Percentiles rank a stretch among this genome's conserved stretches.
Conservation (phyloP, 2,329 filamentous ascomycete species). For the Beauveria sp. region DNA sequence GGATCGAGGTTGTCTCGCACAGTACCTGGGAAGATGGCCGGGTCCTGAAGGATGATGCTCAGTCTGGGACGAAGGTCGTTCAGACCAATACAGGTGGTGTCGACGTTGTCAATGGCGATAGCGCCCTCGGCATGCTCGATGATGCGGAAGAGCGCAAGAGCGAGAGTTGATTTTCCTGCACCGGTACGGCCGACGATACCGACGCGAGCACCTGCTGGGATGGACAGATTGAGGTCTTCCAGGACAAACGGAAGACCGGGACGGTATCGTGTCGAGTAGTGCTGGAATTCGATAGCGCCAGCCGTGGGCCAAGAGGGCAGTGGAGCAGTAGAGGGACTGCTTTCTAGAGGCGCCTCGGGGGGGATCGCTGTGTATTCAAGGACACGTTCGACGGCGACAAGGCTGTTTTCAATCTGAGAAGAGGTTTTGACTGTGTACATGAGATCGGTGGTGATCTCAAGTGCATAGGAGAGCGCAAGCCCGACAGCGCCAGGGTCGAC, state of each 20-base stretch:
- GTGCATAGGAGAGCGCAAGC: conserved; percentile 82
- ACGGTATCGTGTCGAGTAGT: conserved; percentile 82
- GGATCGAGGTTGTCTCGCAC: conserved; percentile 78
- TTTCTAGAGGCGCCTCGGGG: conserved; percentile 75
- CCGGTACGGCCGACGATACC: conserved; percentile 91
- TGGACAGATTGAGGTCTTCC: conserved; percentile 75
- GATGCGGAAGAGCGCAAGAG: conserved; percentile 79
- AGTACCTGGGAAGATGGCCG: conserved; percentile 79
- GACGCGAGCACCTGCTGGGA: conserved; percentile 88
- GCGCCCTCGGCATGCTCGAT: conserved; percentile 72
- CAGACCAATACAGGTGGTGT: conserved; percentile 29
- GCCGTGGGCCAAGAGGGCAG: conserved; percentile 79
- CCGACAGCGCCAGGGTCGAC: conserved; percentile 69
- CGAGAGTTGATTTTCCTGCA: conserved; percentile 88
- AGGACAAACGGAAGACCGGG: conserved; percentile 76
- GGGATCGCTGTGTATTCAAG: conserved; percentile 81
- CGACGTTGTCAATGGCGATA: conserved; percentile 64
- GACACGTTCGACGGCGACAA: conserved; percentile 87
- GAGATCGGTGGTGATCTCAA: conserved; percentile 85
- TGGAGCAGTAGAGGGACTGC: conserved; percentile 71
- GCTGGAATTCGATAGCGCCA: conserved; percentile 74
- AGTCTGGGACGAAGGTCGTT: conserved; percentile 74
- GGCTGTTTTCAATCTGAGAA: conserved; percentile 91
- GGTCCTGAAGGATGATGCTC: conserved; percentile 90
- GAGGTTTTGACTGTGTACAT: conserved; percentile 95